phyloP scores from a whole-genome alignment of 2,329 filamentous ascomycete genomes.

The Colletotrichum kahawae region DNA sequence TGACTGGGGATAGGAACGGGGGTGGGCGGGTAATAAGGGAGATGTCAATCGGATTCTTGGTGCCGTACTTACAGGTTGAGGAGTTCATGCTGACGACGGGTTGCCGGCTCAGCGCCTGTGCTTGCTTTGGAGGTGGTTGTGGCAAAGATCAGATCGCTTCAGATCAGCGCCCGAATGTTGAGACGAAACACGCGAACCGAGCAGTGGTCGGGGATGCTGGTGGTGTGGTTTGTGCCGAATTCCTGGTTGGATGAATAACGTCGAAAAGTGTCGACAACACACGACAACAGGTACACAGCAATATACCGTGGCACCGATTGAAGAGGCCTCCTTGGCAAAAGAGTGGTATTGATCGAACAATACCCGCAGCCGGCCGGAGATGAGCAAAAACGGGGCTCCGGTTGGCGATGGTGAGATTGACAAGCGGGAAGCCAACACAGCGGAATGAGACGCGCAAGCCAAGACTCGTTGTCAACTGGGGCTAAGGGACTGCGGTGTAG shows the following conservation, averaged over 20 bases:
- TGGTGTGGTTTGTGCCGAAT: not conserved
- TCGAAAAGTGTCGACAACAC: not conserved
- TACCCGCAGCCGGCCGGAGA: not conserved
- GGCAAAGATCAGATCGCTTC: constrained; percentile 19
- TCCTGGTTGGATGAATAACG: not conserved
- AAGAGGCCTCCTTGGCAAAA: constrained; percentile 13
- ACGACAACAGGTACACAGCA: not conserved
- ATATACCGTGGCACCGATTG: not conserved
- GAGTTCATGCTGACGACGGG: constrained; percentile 10
- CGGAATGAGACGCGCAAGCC: not conserved
- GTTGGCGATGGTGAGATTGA: not conserved
- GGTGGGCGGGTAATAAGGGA: not conserved
- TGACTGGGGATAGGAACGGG: not conserved
- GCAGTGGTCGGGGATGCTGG: not conserved
- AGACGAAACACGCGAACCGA: constrained; percentile 23
- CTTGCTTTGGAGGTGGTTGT: not conserved
- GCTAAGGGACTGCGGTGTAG: not conserved
- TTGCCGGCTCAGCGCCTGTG: not conserved
- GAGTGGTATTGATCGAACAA: not conserved
- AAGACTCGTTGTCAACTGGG: not conserved
- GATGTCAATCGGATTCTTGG: not conserved
- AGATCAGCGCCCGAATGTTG: constrained; percentile 6
- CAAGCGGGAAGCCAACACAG: not conserved
- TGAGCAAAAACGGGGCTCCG: not conserved
- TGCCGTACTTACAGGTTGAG: constrained; percentile 8